Base-by-base conservation (phyloP, 176 grass and related monocot genomes). In the Juncus inflexus region DNA sequence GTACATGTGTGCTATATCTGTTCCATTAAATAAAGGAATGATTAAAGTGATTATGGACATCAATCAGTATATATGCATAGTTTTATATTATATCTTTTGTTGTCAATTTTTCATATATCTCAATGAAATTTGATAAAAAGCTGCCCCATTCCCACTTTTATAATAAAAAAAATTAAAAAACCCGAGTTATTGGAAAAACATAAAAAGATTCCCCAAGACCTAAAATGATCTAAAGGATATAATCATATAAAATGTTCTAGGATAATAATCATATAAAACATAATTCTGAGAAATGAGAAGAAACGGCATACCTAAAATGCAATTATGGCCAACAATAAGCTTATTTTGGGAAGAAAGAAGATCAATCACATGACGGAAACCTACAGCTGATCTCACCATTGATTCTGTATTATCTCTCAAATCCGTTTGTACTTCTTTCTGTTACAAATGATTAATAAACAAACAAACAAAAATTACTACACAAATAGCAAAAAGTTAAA, bases 241-340 rank as follows among this genome's bases (percentile, higher is more conserved):
- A 28, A 28, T 28, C 19, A 28, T 28, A 28, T 28, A 47, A 47
- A 9, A 47, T 47, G 43, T 6, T 6, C 9, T 47, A 47, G 43
- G 4, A 47, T 47, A 47, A 28, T 28, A 28, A 28, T 28, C 19
- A 28, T 28, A 28, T 28, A 28, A 28, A 28, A 28, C 19, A 28
- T 47, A 47, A 47, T 47, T 47, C 9, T 47, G 43, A 47, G 43
- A 75, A 52, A 15, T 4, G 42, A 3, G 69, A 68, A 12, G 52
- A 58, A 42, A 82, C 5, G 65, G 47, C 9, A 10, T 83, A 96
- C 91, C 91, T 79, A 97, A 54, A 65, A 97, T 81, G 76, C 87
- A 97, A 74, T 90, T 91, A 59, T 97, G 92, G 35, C 92, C 92
- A 73, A 97, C 83, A 76, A 91, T 86, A 61, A 97, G 70, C 66